These are phyloP conservation scores for Melampsora americana DNA, from an alignment of 1,284 basidiomycete species.

Conservation along the genomic window DNA sequence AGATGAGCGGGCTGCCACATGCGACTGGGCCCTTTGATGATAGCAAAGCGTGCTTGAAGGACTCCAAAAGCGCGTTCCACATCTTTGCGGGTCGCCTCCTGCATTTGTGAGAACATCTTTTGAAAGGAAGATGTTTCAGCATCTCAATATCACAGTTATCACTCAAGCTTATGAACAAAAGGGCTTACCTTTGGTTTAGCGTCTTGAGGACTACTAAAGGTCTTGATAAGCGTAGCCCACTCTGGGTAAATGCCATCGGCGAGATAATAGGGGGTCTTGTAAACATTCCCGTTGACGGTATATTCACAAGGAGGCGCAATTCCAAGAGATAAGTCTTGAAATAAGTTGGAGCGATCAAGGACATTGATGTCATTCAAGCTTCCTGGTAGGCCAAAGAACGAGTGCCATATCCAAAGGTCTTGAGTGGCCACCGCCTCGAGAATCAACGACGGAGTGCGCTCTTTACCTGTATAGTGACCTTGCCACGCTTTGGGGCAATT, in stretches of 20 bases:
- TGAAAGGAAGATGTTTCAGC: not conserved
- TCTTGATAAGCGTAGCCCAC: not conserved
- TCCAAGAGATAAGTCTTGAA: not conserved
- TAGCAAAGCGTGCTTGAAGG: not conserved
- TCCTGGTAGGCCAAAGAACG: conserved; percentile 8
- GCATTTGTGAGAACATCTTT: conserved; percentile 3
- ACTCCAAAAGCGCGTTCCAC: conserved; percentile 27
- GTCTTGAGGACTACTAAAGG: not conserved
- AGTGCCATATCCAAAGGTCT: conserved; percentile 12
- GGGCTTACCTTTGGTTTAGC: not conserved
- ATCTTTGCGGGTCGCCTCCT: conserved; percentile 15
- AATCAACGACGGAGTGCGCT: not conserved
- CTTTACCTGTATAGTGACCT: not conserved
- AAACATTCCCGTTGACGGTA: not conserved
- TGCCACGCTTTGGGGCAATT: not conserved
- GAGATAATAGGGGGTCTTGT: not conserved
- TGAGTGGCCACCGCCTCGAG: conserved; percentile 1
- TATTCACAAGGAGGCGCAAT: not conserved
- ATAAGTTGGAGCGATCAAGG: not conserved
- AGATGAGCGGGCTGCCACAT: too few relatives aligned
- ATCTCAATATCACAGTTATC: too few relatives aligned
- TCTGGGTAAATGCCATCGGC: conserved; percentile 13
- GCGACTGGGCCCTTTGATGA: not conserved
- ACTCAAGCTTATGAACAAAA: not conserved
- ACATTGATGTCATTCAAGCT: not conserved